Evolutionary conservation across 2,329 filamentous ascomycete genomes (phyloP).

Genomic region (Aureobasidium namibiae): DNA sequence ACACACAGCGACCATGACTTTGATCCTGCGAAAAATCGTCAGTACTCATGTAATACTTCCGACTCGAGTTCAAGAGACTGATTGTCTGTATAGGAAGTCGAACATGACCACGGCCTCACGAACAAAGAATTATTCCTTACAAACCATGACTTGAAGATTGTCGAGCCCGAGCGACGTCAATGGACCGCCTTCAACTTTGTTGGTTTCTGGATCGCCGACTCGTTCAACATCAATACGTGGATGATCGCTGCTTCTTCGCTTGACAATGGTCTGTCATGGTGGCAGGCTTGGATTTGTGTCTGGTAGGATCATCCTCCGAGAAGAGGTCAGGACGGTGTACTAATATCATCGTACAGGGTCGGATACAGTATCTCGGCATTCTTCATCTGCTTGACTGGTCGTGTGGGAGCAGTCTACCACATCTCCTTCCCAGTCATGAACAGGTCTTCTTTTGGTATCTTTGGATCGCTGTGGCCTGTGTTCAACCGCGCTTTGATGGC

Average conservation of each 20-base stretch:
- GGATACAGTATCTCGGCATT: conserved; percentile 69
- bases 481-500: conserved; percentile 84
- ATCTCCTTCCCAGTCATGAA: conserved; percentile 79
- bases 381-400: conserved; percentile 71
- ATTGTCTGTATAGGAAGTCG: conserved; percentile 45
- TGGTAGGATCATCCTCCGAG: conserved; percentile 16
- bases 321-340: accelerated
- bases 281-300: conserved; percentile 38
- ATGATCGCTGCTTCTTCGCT: conserved; percentile 78
- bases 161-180: conserved; percentile 70
- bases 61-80: too few relatives aligned
- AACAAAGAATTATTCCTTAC: conserved; percentile 77
- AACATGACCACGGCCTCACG: conserved; percentile 67
- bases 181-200: conserved; percentile 88
- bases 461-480: conserved; percentile 81
- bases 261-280: conserved; percentile 55
- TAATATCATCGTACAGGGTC: conserved; percentile 34
- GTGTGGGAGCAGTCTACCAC: conserved; percentile 80
- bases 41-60: too few relatives aligned
- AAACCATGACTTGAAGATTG: conserved; percentile 53
- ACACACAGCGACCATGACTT: background rate
- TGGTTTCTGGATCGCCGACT: conserved; percentile 73
- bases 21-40: background rate
- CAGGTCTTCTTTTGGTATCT: conserved; percentile 76
- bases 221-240: conserved; percentile 59